Base-by-base conservation (phyloP, 257 asterid species). In the Plantago elongata region DNA sequence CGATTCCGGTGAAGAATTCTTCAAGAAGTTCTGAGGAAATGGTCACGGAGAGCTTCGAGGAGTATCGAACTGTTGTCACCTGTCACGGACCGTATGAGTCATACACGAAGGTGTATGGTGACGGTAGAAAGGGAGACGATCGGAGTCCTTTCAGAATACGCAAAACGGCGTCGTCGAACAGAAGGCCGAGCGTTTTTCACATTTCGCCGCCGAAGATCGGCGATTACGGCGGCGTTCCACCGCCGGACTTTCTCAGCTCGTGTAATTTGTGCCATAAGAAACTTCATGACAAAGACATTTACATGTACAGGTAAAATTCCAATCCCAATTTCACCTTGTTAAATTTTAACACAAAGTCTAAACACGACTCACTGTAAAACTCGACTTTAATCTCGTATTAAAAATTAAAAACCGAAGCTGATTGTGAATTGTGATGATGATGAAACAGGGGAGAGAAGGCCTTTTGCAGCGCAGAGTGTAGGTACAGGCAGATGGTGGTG, bases 221-320 rank as follows among this genome's bases (percentile, higher is more conserved):
- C 3, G 89, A 73, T 29, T 48, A 34, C 9, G 38, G 69, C 40
- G 74, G 73, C 0, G 22, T 40, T 43, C 91, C 97, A n/a, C 44
- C 81, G 45, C 52, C 84, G 50, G 88, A 86, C 76, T 92, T 86
- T 68, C 95, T 92, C 51, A 76, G 69, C 70, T 66, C 89, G 17
- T 92, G 99, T 71, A 63, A 82, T 42, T 49, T 79, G 75, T 92
- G 99, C 68, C 72, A 66, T 38, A 89, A 83, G 71, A 83, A 81
- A 6, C 95, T 92, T 15, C 85, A 84, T 34, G 95, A 95, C 73
- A 79, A 79, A 57, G 99, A 92, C 67, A 83, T 92, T 54, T 92
- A 72, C 81, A 89, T 89, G 97, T 92, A 92, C 73, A 84, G 99
- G 99, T 92, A 84, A 11, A 11, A 10, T 9, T 34, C 7, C 11